These are phyloP conservation scores for Pythium chondricola DNA, from an alignment of 352 stramenopile species.

Conservation along the genomic window DNA sequence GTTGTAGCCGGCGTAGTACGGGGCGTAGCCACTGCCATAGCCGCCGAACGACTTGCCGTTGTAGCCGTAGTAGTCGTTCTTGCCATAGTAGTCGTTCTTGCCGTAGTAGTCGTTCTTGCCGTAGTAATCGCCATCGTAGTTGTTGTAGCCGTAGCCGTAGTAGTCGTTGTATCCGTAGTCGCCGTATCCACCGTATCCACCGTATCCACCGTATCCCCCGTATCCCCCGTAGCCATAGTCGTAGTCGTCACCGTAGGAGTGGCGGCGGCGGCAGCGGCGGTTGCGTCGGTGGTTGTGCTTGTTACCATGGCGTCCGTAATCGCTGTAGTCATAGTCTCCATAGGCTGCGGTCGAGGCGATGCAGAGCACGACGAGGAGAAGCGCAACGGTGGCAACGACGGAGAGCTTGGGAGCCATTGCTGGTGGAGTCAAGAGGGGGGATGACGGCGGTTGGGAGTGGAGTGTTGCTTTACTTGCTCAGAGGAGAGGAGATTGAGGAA, in stretches of 20 bases:
- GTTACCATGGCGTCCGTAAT: neutral
- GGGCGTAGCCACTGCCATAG: slow-evolving; percentile 2
- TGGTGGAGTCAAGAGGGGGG: neutral
- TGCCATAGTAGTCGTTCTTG: neutral
- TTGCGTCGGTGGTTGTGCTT: neutral
- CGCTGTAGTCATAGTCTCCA: neutral
- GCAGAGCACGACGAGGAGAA: neutral
- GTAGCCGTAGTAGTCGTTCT: slow-evolving; percentile 2
- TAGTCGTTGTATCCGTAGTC: neutral
- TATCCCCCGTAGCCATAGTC: too few relatives aligned
- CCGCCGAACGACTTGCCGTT: neutral
- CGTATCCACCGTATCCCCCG: too few relatives aligned
- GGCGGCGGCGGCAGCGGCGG: too few relatives aligned
- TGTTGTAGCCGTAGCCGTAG: slow-evolving; percentile 1
- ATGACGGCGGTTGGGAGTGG: neutral
- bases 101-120: too few relatives aligned
- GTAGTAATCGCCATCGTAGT: too few relatives aligned
- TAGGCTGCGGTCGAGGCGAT: neutral
- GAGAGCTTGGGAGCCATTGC: neutral
- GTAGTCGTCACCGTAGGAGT: too few relatives aligned
- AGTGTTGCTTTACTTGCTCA: neutral
- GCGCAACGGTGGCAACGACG: neutral
- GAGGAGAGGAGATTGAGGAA: too few relatives aligned
- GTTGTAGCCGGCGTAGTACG: neutral
- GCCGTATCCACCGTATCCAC: too few relatives aligned